phyloP scores from a whole-genome alignment of 139 green algal genomes.

The Chlorella sp. region DNA sequence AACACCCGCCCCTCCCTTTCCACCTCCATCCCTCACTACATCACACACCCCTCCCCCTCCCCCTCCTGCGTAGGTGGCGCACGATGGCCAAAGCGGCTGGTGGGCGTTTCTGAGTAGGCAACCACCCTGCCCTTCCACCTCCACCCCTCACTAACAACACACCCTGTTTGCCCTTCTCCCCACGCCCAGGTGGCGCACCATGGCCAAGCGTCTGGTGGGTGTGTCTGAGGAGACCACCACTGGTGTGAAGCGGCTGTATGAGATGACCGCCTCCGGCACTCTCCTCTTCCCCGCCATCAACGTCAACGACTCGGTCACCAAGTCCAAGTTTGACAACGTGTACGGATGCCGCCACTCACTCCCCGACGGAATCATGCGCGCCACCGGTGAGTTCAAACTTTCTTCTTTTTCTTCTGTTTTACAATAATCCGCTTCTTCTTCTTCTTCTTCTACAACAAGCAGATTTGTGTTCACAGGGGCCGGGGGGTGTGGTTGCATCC shows the following conservation, averaged over 20 bases:
- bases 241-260: conserved; percentile 99
- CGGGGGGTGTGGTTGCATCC: no score
- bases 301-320: conserved; percentile 99
- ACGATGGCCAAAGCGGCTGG: no score
- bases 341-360: conserved; percentile 99
- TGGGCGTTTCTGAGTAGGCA: no score
- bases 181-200: conserved; percentile 75
- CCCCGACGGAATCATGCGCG: conserved; percentile 99
- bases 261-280: conserved; percentile 88
- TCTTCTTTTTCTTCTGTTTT: no score
- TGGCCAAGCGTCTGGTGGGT: conserved; percentile 86
- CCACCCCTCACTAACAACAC: neutral
- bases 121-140: neutral
- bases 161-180: neutral
- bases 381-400: conserved; percentile 88
- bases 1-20: no score
- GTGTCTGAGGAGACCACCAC: conserved; percentile 99
- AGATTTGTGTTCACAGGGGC: no score
- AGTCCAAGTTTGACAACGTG: conserved; percentile 99
- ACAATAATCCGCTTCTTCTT: no score
- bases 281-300: conserved; percentile 99
- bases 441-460: no score
- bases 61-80: no score
- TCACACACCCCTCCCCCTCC: no score
- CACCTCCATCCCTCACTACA: no score